Conservation (phyloP, 345 rosid genomes). For the Conringia planisiliqua region DNA sequence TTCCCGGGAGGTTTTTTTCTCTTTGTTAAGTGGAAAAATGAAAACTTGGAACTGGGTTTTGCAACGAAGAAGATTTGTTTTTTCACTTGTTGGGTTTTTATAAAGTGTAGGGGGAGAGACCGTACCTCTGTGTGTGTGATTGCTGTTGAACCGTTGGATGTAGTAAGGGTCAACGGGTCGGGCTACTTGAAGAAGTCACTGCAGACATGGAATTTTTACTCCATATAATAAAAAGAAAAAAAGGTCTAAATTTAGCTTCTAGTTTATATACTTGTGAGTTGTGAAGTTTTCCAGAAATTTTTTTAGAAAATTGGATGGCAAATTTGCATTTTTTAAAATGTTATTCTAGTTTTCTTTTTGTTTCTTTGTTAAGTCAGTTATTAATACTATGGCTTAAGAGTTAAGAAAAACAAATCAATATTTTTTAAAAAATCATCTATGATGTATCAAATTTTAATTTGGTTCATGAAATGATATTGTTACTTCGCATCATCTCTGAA, state of each 20-base stretch:
- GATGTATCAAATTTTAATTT: too few species aligned
- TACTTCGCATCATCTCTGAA: background rate
- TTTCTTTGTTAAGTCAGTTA: too few species aligned
- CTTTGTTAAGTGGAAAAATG: background rate
- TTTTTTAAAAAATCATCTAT: too few species aligned
- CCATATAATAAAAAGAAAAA: background rate
- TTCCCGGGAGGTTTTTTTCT: background rate
- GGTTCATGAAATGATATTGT: too few species aligned
- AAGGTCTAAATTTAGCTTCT: background rate
- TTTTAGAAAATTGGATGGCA: too few species aligned
- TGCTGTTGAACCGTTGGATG: background rate
- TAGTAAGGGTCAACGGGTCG: background rate
- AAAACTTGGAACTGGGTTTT: conserved; percentile 17
- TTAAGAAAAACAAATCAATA: too few species aligned
- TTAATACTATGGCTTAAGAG: background rate
- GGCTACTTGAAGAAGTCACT: background rate
- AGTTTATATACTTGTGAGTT: background rate
- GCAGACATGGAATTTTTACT: background rate
- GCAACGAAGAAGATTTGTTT: background rate
- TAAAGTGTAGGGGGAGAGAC: background rate
- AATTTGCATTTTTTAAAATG: too few species aligned
- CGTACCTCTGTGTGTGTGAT: background rate
- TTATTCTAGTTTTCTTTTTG: too few species aligned
- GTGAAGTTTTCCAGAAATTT: background rate
- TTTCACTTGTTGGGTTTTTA: background rate